Evolutionary conservation across 164 flowering plant genomes (phyloP), one percentile per base, ranked within the genome.

Genomic region (Vitis rotundifolia): DNA sequence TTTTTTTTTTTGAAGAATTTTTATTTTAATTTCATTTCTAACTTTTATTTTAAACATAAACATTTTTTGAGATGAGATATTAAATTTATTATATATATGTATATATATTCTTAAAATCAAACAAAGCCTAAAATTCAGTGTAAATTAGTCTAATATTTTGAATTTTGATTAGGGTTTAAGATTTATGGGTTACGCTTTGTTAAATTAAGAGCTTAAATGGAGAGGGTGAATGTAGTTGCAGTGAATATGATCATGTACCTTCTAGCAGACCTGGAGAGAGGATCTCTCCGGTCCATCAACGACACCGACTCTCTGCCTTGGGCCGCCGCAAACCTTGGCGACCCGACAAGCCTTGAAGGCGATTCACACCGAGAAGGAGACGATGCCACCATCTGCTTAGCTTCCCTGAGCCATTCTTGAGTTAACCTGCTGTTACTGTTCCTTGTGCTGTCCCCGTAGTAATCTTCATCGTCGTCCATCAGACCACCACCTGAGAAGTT

Each of bases 391-490:
- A 90, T 75, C 19, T 82, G 79, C 73, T 78, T 80, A 16, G 95
- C 95, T 72, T 90, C 92, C 49, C 84, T 80, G 1, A 90, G 83
- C 95, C 92, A 90, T 59, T 88, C 90, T 58, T 88, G 90, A 14
- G 92, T 87, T 48, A 78, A 61, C 69, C 66, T 85, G 52, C 90
- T 79, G 61, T 69, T 79, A 63, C 66, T 80, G 31, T 78, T 81
- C 44, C 88, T 84, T 0, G 73, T 75, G 63, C 79, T 79, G 48
- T 65, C 71, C 9, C 77, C 83, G 52, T 68, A 78, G 54, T 60
- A 76, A 15, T 75, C 73, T 2, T 70, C 67, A 3, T 68, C 80
- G 0, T 71, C 73, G 0, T 52, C 47, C 29, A 18, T 29, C 15
- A 26, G 15, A 8, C 11, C 60, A 3, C 13, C 71, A 11, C 84